Base-by-base conservation (phyloP, 2,329 filamentous ascomycete genomes). In the Ophiostoma sp. region DNA sequence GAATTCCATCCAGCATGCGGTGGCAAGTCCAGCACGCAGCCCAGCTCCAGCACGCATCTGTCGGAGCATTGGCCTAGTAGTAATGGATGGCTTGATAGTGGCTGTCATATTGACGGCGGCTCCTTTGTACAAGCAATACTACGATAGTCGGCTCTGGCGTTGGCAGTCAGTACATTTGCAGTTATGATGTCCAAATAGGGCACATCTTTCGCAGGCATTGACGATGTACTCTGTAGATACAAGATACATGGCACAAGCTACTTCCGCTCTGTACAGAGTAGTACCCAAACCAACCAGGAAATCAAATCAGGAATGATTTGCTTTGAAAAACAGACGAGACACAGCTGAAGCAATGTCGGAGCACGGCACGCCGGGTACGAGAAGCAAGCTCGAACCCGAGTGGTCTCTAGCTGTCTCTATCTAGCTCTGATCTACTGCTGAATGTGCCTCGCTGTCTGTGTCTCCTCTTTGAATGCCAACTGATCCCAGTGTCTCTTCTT, bases 321-420 rank as follows among this genome's bases (percentile, higher is more conserved):
- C 52, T 57, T 57, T 31, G 5, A n/a, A 57, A 57, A 57, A 57
- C n/a, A 57, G 52, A 27, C 52, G 27, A 57, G 52, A 57, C 52
- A 57, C 23, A 57, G 52, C 52, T 57, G 52, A 57, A 31, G 23
- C 44, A 48, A 57, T 27, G 52, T 23, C 52, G 52, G 52, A 57
- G 23, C 52, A 57, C 52, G 23, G 52, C 52, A 57, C 52, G 52
- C 52, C 52, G 52, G 52, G 52, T 27, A 57, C 52, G 52, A 57
- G 23, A 57, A 57, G 52, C n/a, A 57, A 23, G 52, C 52, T 57
- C 52, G 10, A 27, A 3, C 52, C 52, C 52, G 52, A 57, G 52
- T 57, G 52, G 52, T 23, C 11, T 27, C 48, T 23, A 52, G 27
- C 7, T 23, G 17, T 52, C 20, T 41, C 39, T 41, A n/a, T n/a